Conservation (phyloP, 2,329 filamentous ascomycete species). For the Endocalyx cinctus region DNA sequence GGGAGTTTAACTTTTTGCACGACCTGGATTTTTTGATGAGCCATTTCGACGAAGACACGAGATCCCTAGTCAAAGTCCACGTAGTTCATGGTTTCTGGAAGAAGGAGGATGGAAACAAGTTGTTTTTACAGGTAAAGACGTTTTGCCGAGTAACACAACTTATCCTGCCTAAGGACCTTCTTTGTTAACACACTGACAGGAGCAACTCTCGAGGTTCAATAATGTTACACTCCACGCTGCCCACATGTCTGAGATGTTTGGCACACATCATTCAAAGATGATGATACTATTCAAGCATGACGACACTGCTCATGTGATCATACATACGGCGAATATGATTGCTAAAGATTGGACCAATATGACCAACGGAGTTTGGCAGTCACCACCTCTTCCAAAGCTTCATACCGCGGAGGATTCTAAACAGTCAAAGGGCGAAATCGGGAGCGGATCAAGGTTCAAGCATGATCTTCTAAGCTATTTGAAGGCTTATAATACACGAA, state of each 20-base stretch:
- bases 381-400: slow-evolving; percentile 60
- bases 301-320: slow-evolving; percentile 70
- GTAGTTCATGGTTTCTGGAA: slow-evolving; percentile 63
- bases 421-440: slow-evolving; percentile 32
- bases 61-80: slow-evolving; percentile 45
- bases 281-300: slow-evolving; percentile 77
- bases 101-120: slow-evolving; percentile 56
- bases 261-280: slow-evolving; percentile 86
- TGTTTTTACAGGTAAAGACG: slow-evolving; percentile 55
- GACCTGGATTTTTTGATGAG: slow-evolving; percentile 53
- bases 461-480: slow-evolving; percentile 70
- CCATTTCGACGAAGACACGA: slow-evolving; percentile 49
- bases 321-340: slow-evolving; percentile 94
- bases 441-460: slow-evolving; percentile 70
- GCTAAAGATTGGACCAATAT: slow-evolving; percentile 80
- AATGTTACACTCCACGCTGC: slow-evolving; percentile 71
- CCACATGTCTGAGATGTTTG: slow-evolving; percentile 78
- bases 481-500: slow-evolving; percentile 58
- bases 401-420: slow-evolving; percentile 3
- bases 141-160: no score
- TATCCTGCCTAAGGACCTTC: no score
- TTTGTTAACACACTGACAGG: no score
- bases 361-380: slow-evolving; percentile 79
- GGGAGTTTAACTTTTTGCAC: slow-evolving; percentile 67
- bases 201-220: slow-evolving; percentile 53